A percentile compares a stretch with the other conserved stretches of the same genome.
Evolutionary conservation across 2,329 filamentous ascomycete species (phyloP).

Genomic region (Colletotrichum destructivum): DNA sequence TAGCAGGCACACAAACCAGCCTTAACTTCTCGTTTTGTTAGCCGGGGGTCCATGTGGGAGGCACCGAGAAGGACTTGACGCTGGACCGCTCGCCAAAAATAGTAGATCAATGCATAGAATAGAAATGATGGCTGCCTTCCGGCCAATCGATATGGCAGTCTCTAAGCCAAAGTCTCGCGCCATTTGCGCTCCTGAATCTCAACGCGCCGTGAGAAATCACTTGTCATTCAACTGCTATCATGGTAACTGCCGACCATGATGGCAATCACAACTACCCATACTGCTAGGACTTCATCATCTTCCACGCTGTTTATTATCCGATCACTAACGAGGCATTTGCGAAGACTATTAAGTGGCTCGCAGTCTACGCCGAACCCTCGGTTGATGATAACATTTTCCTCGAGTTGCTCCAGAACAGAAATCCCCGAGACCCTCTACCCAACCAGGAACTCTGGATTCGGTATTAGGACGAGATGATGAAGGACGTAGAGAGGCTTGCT

Average conservation of each 20-base stretch:
- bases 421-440: background rate
- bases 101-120: background rate
- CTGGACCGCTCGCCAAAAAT: no score
- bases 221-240: constrained; percentile 17
- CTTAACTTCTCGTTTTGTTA: no score
- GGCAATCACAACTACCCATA: constrained; percentile 45
- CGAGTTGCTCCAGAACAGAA: background rate
- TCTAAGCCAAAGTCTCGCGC: constrained; percentile 41
- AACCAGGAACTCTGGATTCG: constrained; percentile 39
- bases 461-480: constrained; percentile 43
- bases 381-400: constrained; percentile 26
- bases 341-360: constrained; percentile 42
- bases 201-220: constrained; percentile 25
- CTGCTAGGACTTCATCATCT: constrained; percentile 46
- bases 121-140: constrained; percentile 5
- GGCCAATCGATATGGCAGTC: constrained; percentile 42
- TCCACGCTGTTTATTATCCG: constrained; percentile 44
- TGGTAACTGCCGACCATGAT: constrained; percentile 40
- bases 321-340: constrained; percentile 42
- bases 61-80: no score
- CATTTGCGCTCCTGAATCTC: constrained; percentile 32
- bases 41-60: no score
- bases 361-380: constrained; percentile 40
- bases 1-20: no score
- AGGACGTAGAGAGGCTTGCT: constrained; percentile 42